Conservation (phyloP, 257 asterid genomes). For the Linaria vulgaris region DNA sequence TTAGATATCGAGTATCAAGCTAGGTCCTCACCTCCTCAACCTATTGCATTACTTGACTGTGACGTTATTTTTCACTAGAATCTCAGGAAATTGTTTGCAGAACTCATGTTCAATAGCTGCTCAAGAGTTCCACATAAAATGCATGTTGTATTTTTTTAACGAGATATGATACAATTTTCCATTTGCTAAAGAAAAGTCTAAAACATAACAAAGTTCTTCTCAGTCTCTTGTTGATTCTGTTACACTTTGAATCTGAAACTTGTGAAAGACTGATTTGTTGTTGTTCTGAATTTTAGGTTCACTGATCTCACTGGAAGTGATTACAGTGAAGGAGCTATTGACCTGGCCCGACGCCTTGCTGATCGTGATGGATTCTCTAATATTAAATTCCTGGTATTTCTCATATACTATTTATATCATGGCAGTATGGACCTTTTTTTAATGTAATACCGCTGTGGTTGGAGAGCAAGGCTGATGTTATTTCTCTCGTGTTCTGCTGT, state of each 20-base stretch:
- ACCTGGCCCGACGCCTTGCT: constrained; percentile 79
- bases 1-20: too few species aligned
- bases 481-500: constrained; percentile 7
- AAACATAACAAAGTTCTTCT: not conserved
- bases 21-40: not conserved
- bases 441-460: not conserved
- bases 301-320: constrained; percentile 95
- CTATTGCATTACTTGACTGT: constrained; percentile 17
- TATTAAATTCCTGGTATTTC: constrained; percentile 70
- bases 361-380: constrained; percentile 82
- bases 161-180: too few species aligned
- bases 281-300: constrained; percentile 58
- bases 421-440: constrained; percentile 4
- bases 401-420: constrained; percentile 19
- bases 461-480: constrained; percentile 1
- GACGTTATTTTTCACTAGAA: not conserved
- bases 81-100: not conserved
- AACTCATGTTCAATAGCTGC: not conserved
- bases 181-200: too few species aligned
- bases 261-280: constrained; percentile 24
- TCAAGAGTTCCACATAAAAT: not conserved
- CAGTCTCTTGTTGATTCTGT: constrained; percentile 12
- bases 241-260: constrained; percentile 19
- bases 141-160: not conserved
- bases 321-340: constrained; percentile 92